Evolutionary conservation across 1,284 basidiomycete species (phyloP), one percentile per base, ranked within the genome.

Genomic region (Ustilago trichophora): DNA sequence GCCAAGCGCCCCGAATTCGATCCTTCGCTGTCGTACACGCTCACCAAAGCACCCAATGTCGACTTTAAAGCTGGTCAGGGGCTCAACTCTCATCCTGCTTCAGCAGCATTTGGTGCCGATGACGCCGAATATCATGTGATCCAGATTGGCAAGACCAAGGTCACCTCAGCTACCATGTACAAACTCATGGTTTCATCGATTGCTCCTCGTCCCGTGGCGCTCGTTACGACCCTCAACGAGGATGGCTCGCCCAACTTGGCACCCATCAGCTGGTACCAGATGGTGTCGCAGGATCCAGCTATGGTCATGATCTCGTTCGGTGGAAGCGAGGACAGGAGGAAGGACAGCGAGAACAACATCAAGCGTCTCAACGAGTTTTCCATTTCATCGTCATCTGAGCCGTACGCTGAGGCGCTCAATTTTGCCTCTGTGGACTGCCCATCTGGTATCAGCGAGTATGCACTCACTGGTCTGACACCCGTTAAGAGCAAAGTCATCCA

Each of bases 281-380:
- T 76, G 73, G 70, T 76, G 3, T 65, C 55, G 29, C 73, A 75
- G 36, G 57, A 76, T 47, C 75, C 75, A 0, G 59, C 75, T 1
- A 64, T 75, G 53, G 73, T 75, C 12, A 75, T 75, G 72, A 49
- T 76, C 41, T 67, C 62, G 3, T 76, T 76, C 24, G 72, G 72
- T 3, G 75, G 75, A 5, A 35, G 40, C 6, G 55, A 68, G 26
- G 36, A 58, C 9, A 47, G 58, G 18, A 55, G 70, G 27, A 76
- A 76, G 57, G 75, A 76, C 27, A 69, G 57, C 40, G 73, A 76
- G 34, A 46, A 48, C 46, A 73, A 76, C 49, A 72, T 76, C 47
- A 55, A 60, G 46, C 47, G 59, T 3, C 53, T 58, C 27, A 45
- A 69, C 22, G 63, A 71, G 32, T 76, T 69, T 15, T 70, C 69